phyloP scores from a whole-genome alignment of 2,329 filamentous ascomycete species.

The Whalleya microplaca region DNA sequence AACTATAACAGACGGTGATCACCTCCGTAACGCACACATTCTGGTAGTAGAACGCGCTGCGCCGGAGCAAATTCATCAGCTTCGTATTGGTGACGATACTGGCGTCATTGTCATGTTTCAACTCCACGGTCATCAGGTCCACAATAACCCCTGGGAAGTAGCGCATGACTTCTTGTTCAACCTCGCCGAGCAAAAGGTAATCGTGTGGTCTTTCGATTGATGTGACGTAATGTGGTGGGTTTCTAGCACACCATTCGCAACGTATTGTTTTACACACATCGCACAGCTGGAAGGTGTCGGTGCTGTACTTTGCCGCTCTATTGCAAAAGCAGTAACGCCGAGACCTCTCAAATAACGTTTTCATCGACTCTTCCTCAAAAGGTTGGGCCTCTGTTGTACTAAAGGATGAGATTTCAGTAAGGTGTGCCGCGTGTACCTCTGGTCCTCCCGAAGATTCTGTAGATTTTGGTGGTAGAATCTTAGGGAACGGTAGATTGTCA shows the following conservation, averaged over 20 bases:
- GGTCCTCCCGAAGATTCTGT: background rate
- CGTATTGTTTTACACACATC: conserved; percentile 40
- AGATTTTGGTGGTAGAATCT: background rate
- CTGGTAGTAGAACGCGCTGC: conserved; percentile 30
- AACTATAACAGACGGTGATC: conserved; percentile 30
- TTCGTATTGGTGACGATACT: background rate
- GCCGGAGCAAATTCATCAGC: conserved; percentile 11
- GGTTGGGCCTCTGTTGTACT: background rate
- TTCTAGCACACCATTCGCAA: conserved; percentile 44
- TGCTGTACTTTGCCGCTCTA: conserved; percentile 36
- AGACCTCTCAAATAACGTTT: conserved; percentile 13
- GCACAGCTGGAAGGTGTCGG: conserved; percentile 35
- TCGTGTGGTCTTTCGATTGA: conserved; percentile 8
- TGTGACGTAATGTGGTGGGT: conserved; percentile 41
- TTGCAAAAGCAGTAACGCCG: conserved; percentile 44
- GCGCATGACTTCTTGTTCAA: conserved; percentile 26
- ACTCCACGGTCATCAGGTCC: conserved; percentile 1
- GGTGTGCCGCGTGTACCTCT: background rate
- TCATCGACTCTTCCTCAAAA: conserved; percentile 14
- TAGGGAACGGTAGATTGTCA: background rate
- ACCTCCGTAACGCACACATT: conserved; percentile 30
- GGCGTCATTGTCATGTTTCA: background rate
- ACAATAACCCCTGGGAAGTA: conserved; percentile 27
- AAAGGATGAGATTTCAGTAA: background rate
- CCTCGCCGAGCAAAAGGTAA: conserved; percentile 25